Conservation (phyloP, 176 grass and related monocot species). For the Lolium multiflorum region DNA sequence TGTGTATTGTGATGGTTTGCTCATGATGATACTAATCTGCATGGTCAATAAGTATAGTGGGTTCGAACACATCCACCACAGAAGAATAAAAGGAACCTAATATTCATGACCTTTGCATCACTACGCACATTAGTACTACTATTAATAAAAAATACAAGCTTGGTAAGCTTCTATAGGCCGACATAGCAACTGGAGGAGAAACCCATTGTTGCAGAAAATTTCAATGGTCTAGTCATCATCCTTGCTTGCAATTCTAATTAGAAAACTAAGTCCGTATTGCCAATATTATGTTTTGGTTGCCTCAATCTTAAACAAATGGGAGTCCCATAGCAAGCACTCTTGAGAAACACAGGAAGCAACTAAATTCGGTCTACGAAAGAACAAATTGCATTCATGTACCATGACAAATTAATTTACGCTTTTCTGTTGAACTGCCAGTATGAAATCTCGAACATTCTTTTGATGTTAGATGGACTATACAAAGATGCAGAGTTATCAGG, state of each 20-base stretch:
- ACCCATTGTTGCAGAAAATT: not conserved
- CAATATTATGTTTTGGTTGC: slow-evolving; percentile 17
- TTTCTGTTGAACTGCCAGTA: not conserved
- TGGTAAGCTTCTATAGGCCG: not conserved
- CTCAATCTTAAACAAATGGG: slow-evolving; percentile 57
- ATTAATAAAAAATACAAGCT: slow-evolving; percentile 28
- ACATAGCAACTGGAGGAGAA: slow-evolving; percentile 15
- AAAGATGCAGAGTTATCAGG: not conserved
- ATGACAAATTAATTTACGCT: not conserved
- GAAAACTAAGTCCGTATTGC: not conserved
- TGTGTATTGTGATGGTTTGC: not conserved
- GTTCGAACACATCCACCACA: not conserved
- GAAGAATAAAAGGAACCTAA: slow-evolving; percentile 25
- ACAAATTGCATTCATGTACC: not conserved
- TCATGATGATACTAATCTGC: not conserved
- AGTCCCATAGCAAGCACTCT: not conserved
- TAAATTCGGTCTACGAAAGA: not conserved
- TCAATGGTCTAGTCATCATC: not conserved
- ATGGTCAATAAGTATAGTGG: not conserved
- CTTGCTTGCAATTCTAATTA: not conserved
- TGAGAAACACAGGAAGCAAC: not conserved
- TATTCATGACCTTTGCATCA: slow-evolving; percentile 11
- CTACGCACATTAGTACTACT: slow-evolving; percentile 28
- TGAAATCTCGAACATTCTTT: not conserved
- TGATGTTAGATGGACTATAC: not conserved